A percentile compares a stretch with the other conserved stretches of the same genome.
Evolutionary conservation across 306 rosid genomes (phyloP).

Genomic region (Casuarina cunninghamiana): DNA sequence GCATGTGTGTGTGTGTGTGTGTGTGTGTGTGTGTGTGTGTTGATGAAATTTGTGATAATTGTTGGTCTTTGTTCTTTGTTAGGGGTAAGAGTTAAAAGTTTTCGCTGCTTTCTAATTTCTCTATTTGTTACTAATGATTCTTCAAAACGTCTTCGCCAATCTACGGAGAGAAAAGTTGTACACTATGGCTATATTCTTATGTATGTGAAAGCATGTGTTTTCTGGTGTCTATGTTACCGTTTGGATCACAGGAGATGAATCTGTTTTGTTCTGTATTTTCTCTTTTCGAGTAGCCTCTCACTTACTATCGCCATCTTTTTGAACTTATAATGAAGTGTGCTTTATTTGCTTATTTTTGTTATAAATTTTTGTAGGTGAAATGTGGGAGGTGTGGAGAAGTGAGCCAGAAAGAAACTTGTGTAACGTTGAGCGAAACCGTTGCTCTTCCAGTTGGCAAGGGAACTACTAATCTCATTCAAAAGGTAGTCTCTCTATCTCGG

Average conservation of each 20-base stretch:
- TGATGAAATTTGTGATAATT: neutral
- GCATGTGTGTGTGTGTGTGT: constrained; percentile 2
- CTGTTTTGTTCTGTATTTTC: neutral
- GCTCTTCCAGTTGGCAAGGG: constrained; percentile 73
- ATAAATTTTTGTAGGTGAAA: constrained; percentile 46
- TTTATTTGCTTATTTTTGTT: neutral
- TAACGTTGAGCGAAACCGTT: constrained; percentile 64
- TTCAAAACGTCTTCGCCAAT: neutral
- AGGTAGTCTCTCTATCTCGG: constrained; percentile 39
- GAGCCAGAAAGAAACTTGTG: constrained; percentile 77
- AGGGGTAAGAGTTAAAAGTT: neutral
- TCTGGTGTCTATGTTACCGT: neutral
- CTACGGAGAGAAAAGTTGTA: neutral
- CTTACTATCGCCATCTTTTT: neutral
- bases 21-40: neutral
- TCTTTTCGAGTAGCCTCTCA: neutral
- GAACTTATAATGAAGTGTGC: neutral
- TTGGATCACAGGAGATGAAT: neutral
- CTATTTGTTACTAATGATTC: neutral
- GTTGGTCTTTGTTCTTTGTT: neutral
- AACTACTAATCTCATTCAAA: constrained; percentile 80
- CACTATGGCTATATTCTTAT: neutral
- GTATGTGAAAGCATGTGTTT: neutral
- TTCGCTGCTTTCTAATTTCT: neutral
- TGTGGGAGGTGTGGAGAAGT: constrained; percentile 87